Percentiles rank a stretch among this genome's conserved stretches.
Conservation (phyloP, 2,329 filamentous ascomycete species). For the Boeremia lycopersici region DNA sequence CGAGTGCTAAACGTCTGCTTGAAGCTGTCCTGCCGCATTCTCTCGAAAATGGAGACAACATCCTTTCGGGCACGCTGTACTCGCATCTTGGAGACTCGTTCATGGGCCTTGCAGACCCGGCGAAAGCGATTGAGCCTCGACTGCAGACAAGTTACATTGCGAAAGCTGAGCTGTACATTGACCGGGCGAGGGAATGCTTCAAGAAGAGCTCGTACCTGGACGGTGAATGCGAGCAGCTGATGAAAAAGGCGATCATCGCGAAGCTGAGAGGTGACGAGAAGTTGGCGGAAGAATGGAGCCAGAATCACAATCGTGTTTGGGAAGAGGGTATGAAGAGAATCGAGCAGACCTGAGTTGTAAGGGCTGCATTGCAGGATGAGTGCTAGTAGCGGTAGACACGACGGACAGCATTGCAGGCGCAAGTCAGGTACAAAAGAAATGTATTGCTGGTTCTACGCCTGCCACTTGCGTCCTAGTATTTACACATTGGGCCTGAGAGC, state of each 20-base stretch:
- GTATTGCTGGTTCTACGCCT: constrained; percentile 35
- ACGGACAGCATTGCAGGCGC: background rate
- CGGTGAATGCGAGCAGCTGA: constrained; percentile 79
- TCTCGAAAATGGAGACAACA: constrained; percentile 70
- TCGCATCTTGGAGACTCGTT: constrained; percentile 74
- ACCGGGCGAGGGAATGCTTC: constrained; percentile 55
- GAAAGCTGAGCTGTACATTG: constrained; percentile 44
- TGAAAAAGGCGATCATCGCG: constrained; percentile 81
- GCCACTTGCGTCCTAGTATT: constrained; percentile 33
- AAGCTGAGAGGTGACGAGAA: constrained; percentile 61
- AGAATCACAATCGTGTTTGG: constrained; percentile 44
- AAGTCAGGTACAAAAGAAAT: constrained; percentile 38
- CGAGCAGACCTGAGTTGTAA: constrained; percentile 4
- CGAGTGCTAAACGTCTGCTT: constrained; percentile 68
- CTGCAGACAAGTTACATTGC: constrained; percentile 30
- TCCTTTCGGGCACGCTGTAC: constrained; percentile 70
- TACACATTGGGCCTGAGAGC: constrained; percentile 28
- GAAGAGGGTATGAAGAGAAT: constrained; percentile 34
- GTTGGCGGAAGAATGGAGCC: constrained; percentile 46
- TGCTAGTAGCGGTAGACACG: constrained; percentile 2
- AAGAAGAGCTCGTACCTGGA: constrained; percentile 69
- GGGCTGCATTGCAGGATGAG: background rate
- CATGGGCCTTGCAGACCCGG: constrained; percentile 73
- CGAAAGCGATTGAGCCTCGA: constrained; percentile 21
- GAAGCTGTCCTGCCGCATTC: constrained; percentile 72